phyloP scores from a whole-genome alignment of 305 asterid genomes.

The Fraxinus angustifolia region DNA sequence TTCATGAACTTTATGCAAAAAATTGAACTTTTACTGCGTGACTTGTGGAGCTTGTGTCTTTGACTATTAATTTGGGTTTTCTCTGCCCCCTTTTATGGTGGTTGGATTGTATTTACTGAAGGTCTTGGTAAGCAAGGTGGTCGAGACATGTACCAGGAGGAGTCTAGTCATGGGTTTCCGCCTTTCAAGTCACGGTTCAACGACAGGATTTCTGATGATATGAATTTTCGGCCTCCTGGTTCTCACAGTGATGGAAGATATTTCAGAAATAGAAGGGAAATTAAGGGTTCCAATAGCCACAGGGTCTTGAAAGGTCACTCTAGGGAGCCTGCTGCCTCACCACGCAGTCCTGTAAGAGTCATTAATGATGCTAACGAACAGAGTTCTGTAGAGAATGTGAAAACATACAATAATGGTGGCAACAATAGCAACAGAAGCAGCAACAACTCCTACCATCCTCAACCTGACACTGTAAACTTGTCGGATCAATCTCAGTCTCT shows the following conservation, averaged over 20 bases:
- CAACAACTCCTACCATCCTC: constrained; percentile 29
- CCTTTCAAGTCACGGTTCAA: constrained; percentile 61
- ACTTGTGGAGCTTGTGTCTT: constrained; percentile 15
- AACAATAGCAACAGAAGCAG: neutral
- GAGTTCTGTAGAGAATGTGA: constrained; percentile 54
- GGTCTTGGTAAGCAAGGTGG: constrained; percentile 96
- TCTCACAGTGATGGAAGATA: constrained; percentile 60
- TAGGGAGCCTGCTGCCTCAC: neutral
- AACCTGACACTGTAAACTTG: constrained; percentile 37
- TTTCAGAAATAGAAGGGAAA: constrained; percentile 35
- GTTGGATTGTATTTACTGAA: constrained; percentile 38
- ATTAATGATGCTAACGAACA: constrained; percentile 38
- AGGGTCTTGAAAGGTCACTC: neutral
- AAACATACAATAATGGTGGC: constrained; percentile 26
- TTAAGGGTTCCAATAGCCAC: neutral
- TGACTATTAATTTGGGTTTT: constrained; percentile 14
- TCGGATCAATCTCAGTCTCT: constrained; percentile 34
- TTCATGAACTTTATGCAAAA: neutral
- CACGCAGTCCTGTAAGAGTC: constrained; percentile 44
- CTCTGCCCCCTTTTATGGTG: constrained; percentile 25
- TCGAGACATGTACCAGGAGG: constrained; percentile 69
- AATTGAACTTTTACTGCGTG: neutral
- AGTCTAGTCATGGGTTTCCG: constrained; percentile 58
- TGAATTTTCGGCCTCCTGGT: constrained; percentile 51
- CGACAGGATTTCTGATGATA: constrained; percentile 70